These are phyloP conservation scores for Metschnikowia amazonensis DNA, from an alignment of 805 yeast species.

Conservation along the genomic window DNA sequence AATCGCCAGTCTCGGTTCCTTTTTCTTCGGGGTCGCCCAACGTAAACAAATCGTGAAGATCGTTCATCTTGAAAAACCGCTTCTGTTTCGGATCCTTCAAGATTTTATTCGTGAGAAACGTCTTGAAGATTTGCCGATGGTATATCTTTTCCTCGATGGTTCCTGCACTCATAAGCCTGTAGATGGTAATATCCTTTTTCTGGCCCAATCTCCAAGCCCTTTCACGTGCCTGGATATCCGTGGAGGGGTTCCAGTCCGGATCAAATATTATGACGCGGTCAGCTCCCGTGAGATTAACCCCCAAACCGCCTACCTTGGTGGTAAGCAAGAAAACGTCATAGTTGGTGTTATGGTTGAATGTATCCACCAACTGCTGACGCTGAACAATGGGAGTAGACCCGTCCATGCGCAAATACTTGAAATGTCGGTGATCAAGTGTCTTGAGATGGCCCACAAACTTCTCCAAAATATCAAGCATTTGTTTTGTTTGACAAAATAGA, in stretches of 20 bases:
- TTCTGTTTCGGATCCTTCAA: conserved; percentile 93
- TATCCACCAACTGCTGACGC: conserved; percentile 77
- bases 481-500: conserved; percentile 88
- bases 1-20: conserved; percentile 66
- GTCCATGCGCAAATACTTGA: conserved; percentile 80
- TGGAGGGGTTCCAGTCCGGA: conserved; percentile 99
- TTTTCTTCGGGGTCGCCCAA: conserved; percentile 68
- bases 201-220: conserved; percentile 98
- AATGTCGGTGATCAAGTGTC: conserved; percentile 9
- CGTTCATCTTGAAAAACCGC: conserved; percentile 88
- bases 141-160: conserved; percentile 95
- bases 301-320: conserved; percentile 94
- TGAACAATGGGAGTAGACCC: conserved; percentile 80
- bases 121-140: conserved; percentile 95
- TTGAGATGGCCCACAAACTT: conserved; percentile 47
- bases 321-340: conserved; percentile 75
- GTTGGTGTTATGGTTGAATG: conserved; percentile 60
- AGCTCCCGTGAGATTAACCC: conserved; percentile 92
- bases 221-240: conserved; percentile 95
- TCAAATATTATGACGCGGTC: conserved; percentile 90
- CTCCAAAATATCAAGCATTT: conserved; percentile 88
- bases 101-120: conserved; percentile 87
- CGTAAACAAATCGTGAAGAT: conserved; percentile 83
- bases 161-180: conserved; percentile 89
- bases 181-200: conserved; percentile 84